Evolutionary conservation across 1,139 yeast genomes (phyloP), one percentile per base, ranked within the genome.

Genomic region (Meyerozyma carpophila): DNA sequence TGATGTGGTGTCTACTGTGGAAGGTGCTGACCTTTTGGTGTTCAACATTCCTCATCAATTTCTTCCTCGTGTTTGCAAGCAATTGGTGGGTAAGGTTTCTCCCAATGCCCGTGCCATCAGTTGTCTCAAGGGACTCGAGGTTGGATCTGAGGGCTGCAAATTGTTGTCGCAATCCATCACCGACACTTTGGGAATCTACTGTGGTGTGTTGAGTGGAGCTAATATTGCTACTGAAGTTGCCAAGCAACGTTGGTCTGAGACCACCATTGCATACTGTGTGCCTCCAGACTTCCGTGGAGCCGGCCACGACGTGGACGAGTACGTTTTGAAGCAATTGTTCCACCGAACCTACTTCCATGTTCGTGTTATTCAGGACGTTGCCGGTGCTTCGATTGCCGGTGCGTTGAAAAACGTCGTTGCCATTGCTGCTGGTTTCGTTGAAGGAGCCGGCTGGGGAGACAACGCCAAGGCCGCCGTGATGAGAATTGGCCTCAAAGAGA

Each of bases 401-500:
- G 98, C 98, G 5, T 76, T 91, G 63, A 91, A 91, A 72, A 91
- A 91, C 68, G 90, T 91, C 34, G 88, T 90, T 53, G 97, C 97
- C 43, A 75, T 88, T 58, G 90, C 94, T 46, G 96, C 94, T 45
- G 98, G 97, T 43, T 86, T 90, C 61, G 96, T 90, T 49, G 96
- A 88, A 68, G 97, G 97, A 55, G 77, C 85, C 49, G 96, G 95
- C 46, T 91, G 98, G 97, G 98, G 98, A 63, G 96, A 89, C 70
- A 91, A 91, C 62, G 96, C 98, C 54, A 88, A 90, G 68, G 86
- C 96, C 42, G 97, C 97, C 42, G 81, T 91, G 57, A 89, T 90
- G 91, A 82, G 98, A 71, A 82, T 94, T 54, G 98, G 98, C 41
- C 68, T 91, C 47, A 75, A 83, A 58, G 98, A 91, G 70, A 88